Evolutionary conservation across 495 filamentous ascomycete genomes (phyloP), one percentile per base, ranked within the genome.

Genomic region (Aspergillus nanangensis): DNA sequence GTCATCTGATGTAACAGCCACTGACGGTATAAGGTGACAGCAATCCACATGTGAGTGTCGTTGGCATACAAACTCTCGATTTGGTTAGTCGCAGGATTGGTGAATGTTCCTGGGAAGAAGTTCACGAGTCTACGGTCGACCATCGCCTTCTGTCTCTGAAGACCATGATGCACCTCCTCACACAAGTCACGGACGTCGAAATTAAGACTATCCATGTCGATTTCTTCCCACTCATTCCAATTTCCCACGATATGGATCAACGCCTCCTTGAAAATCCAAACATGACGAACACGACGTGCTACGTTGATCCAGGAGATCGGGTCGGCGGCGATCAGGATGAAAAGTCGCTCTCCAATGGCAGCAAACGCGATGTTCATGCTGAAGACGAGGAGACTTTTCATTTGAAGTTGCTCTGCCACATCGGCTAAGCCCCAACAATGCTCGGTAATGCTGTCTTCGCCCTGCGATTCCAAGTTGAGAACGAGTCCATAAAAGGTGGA

Each of bases 241-340:
- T 60, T 56, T 0, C 74, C 75, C 1, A 67, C 59, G 22, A 74
- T 34, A 52, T 80, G 75, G 44, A 73, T 57, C 15, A 79, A 52
- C 10, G 70, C 60, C 47, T 79, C 76, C 8, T 65, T 56, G 62
- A 71, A 75, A 32, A 79, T 69, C 8, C 55, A 10, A 23, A 60
- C 54, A 1, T 69, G 74, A 36, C 62, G 59, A 33, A 79, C 52
- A 5, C 62, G 65, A 10, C 38, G 37, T 14, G 55, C 72, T 2
- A 77, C 53, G 24, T 56, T 53, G 13, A 67, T 45, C 75, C 76
- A 81, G 1, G 21, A 45, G 18, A 61, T 51, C 1, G 75, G 69
- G 10, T 61, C 57, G 3, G 33, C 36, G 14, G 55, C 34, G 40
- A 81, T 68, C 11, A 67, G 51, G 1, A 50, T 43, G 46, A 62